Evolutionary conservation across 768 basidiomycete species (phyloP).

Genomic region (Amylocystis lapponica): DNA sequence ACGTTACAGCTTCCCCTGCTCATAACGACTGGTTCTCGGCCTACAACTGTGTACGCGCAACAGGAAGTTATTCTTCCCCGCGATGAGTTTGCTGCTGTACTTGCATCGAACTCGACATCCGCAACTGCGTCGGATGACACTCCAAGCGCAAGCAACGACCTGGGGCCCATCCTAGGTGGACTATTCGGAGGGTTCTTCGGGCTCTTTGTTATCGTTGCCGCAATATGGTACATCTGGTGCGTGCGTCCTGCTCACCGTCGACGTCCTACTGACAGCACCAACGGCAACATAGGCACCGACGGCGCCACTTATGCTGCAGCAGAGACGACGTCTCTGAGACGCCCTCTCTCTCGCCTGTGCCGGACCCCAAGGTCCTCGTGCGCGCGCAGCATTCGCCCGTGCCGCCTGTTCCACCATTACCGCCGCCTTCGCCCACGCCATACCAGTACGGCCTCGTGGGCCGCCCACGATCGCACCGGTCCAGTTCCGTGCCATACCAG

Average conservation of each 20-base stretch:
- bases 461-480: slow-evolving; percentile 8
- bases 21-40: background rate
- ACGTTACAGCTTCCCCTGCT: background rate
- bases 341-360: slow-evolving; percentile 1
- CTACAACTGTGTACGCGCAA: background rate
- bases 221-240: slow-evolving; percentile 49
- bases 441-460: slow-evolving; percentile 64
- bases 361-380: slow-evolving; percentile 6
- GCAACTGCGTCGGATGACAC: background rate
- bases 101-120: background rate
- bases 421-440: slow-evolving; percentile 35
- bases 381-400: background rate
- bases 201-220: slow-evolving; percentile 36
- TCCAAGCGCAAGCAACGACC: background rate
- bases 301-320: slow-evolving; percentile 20
- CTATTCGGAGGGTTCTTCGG: slow-evolving; percentile 51
- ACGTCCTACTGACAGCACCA: slow-evolving; percentile 7
- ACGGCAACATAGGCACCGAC: slow-evolving; percentile 32
- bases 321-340: background rate
- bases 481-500: slow-evolving; percentile 7
- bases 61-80: background rate
- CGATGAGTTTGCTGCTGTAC: background rate
- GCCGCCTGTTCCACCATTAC: background rate
- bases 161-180: slow-evolving; percentile 34
- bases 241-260: slow-evolving; percentile 13